Percentiles rank a stretch among this genome's conserved stretches.
Conservation (phyloP, 495 filamentous ascomycete genomes). For the Daldinia caldariorum region DNA sequence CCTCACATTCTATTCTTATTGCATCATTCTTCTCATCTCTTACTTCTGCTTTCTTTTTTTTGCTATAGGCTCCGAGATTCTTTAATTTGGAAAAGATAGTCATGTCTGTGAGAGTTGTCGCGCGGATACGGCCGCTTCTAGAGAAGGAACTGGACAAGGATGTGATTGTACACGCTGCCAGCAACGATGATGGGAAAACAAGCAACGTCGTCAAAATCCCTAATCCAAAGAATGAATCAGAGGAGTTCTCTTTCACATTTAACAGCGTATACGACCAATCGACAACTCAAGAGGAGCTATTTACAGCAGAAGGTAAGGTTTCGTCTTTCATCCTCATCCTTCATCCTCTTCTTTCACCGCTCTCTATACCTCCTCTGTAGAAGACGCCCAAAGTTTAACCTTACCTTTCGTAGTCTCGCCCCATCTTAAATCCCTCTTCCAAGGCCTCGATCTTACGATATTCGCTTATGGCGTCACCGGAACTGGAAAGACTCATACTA, state of each 20-base stretch:
- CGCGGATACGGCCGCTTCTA: constrained; percentile 86
- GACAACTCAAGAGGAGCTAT: constrained; percentile 84
- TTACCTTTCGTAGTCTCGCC: constrained; percentile 55
- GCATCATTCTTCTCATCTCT: constrained; percentile 18
- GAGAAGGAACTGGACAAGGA: constrained; percentile 84
- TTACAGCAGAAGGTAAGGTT: constrained; percentile 83
- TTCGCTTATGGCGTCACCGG: constrained; percentile 98
- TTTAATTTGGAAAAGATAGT: constrained; percentile 21
- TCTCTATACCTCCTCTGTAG: constrained; percentile 6
- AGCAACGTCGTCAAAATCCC: constrained; percentile 84
- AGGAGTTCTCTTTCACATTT: constrained; percentile 94
- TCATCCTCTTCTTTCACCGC: constrained; percentile 13
- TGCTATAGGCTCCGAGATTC: constrained; percentile 2
- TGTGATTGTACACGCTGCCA: constrained; percentile 76
- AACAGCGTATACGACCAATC: constrained; percentile 87
- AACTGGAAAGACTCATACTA: constrained; percentile 97
- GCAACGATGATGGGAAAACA: constrained; percentile 64
- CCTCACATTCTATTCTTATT: constrained; percentile 11
- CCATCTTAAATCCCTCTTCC: constrained; percentile 88
- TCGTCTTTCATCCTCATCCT: constrained; percentile 8
- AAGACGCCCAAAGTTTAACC: constrained; percentile 16
- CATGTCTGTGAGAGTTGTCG: constrained; percentile 85
- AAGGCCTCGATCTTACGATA: constrained; percentile 90
- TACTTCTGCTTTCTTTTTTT: background rate
- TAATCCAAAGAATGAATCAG: constrained; percentile 89